Percentiles rank a stretch among this genome's conserved stretches.
Evolutionary conservation across 192 early-diverging fungal species (phyloP).

Genomic region (Glomus cerebriforme): DNA sequence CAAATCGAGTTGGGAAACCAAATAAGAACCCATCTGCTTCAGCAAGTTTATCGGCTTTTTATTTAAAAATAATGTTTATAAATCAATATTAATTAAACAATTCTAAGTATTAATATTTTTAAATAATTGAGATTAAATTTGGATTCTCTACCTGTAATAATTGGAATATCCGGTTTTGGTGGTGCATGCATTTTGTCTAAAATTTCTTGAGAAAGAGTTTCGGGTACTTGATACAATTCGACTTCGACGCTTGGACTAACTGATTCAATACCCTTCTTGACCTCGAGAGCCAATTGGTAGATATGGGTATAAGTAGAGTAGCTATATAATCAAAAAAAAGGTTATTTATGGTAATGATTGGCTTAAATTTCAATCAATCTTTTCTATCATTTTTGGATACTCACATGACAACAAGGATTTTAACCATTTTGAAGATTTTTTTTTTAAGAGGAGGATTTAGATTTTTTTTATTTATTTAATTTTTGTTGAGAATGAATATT

Average conservation of each 20-base stretch:
- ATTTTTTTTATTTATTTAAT: not conserved
- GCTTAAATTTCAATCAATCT: not conserved
- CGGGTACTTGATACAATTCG: constrained; percentile 54
- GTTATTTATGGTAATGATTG: not conserved
- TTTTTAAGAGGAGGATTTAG: not conserved
- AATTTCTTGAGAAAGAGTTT: constrained; percentile 61
- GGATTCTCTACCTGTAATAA: constrained; percentile 25
- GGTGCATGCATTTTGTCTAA: constrained; percentile 57
- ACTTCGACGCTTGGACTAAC: constrained; percentile 33
- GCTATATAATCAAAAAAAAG: too few relatives aligned
- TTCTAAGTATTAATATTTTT: not conserved
- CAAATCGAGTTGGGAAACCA: constrained; percentile 69
- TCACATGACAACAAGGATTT: constrained; percentile 6
- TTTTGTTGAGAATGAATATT: not conserved
- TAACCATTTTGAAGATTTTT: not conserved
- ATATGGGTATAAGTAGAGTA: constrained; percentile 63
- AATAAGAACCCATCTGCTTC: constrained; percentile 60
- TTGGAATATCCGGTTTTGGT: constrained; percentile 46
- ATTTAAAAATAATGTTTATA: not conserved
- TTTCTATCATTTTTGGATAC: not conserved
- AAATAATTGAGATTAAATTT: not conserved
- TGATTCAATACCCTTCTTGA: constrained; percentile 66
- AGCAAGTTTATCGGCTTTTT: constrained; percentile 34
- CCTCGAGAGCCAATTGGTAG: constrained; percentile 61
- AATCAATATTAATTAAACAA: not conserved